Base-by-base conservation (phyloP, 805 yeast genomes). In the Metschnikowia koreensis region DNA sequence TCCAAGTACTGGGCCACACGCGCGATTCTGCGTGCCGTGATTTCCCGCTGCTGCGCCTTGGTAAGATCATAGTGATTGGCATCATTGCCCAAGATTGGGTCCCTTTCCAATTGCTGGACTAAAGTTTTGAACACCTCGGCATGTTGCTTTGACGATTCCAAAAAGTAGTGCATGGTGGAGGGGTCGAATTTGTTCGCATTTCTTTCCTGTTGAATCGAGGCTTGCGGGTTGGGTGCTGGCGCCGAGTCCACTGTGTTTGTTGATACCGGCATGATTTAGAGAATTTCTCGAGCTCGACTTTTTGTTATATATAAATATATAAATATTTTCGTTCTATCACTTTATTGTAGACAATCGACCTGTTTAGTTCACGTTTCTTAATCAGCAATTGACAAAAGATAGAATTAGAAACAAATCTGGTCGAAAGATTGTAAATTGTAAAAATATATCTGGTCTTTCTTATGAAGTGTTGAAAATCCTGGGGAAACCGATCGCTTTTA, bases 141-240 rank as follows among this genome's bases (percentile, higher is more conserved):
- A 46, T 51, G 51, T 43, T 62, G 64, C 47, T 53, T 44, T 31
- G 61, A 53, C 6, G 59, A 58, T 51, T 65, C 69, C 52, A 65
- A 60, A 52, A 64, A 65, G 52, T 58, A 44, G 54, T 64, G 63
- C 69, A 65, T 65, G 26, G 47, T 37, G 15, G 52, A 53, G 7
- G 64, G 60, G 53, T 61, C 55, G 47, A 65, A 61, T 36, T 44
- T 51, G 44, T 56, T 57, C 16, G 40, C 47, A 28, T 50, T 58
- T 33, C 69, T 52, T 47, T 65, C 69, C 37, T 47, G 52, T 28
- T 50, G 52, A 53, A 65, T 60, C 36, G 55, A 52, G 15, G 51
- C 53, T 40, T 48, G 56, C 9, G 69, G 69, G 50, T 63, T 54
- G 22, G 69, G 69, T 15, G 58, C 60, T 5, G 58, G 56, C 11